These are phyloP conservation scores for Penicillium sp. DNA, from an alignment of 2,329 filamentous ascomycete species.

Conservation along the genomic window DNA sequence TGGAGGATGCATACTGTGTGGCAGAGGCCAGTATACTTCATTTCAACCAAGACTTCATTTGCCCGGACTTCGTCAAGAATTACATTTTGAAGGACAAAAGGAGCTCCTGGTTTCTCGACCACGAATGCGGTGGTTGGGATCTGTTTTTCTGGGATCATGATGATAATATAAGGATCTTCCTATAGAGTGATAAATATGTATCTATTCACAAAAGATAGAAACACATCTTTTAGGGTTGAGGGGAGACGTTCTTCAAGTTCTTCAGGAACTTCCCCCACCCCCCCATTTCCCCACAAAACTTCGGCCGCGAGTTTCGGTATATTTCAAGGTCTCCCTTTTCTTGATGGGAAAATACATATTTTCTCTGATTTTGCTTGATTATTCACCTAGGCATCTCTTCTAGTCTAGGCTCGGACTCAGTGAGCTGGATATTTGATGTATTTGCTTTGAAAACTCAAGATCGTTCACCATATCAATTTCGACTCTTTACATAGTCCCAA, in stretches of 20 bases:
- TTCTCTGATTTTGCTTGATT: background rate
- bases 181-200: background rate
- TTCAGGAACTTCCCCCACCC: conserved; percentile 5
- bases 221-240: background rate
- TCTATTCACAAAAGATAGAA: background rate
- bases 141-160: conserved; percentile 17
- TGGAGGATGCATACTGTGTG: conserved; percentile 23
- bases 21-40: conserved; percentile 36
- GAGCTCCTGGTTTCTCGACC: conserved; percentile 13
- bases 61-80: conserved; percentile 23
- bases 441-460: too few relatives aligned
- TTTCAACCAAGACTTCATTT: conserved; percentile 35
- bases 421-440: too few relatives aligned
- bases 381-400: too few relatives aligned
- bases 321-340: background rate
- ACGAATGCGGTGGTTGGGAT: conserved; percentile 22
- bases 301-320: conserved; percentile 9
- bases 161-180: background rate
- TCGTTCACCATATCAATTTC: too few relatives aligned
- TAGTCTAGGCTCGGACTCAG: too few relatives aligned
- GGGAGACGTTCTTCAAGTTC: background rate
- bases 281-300: conserved; percentile 7
- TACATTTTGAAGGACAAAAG: conserved; percentile 25
- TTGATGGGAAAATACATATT: too few relatives aligned
- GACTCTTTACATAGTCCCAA: too few relatives aligned